Evolutionary conservation across 345 rosid genomes (phyloP).

Genomic region (Eucalyptus cloeziana): DNA sequence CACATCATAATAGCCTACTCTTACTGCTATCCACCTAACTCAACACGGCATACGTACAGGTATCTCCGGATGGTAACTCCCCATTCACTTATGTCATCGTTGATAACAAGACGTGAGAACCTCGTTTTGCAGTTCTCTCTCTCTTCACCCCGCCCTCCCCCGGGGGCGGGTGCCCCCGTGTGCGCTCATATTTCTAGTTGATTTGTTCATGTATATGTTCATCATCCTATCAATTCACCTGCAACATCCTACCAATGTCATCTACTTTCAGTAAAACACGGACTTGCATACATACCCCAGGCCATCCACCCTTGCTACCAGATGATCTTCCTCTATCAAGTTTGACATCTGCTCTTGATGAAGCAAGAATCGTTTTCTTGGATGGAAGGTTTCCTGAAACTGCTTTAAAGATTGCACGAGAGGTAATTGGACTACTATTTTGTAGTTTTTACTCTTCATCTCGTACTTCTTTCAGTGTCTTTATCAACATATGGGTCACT

Average conservation of each 20-base stretch:
- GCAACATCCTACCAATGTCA: not conserved
- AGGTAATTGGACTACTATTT: conserved; percentile 36
- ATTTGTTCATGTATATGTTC: not conserved
- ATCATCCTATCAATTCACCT: not conserved
- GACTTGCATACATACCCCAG: conserved; percentile 87
- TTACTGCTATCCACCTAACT: not conserved
- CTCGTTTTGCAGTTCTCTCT: not conserved
- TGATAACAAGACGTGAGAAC: conserved; percentile 69
- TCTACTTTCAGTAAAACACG: conserved; percentile 65
- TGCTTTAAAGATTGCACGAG: conserved; percentile 61
- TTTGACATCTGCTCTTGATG: conserved; percentile 49
- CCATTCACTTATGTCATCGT: conserved; percentile 83
- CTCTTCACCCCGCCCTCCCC: too few species aligned
- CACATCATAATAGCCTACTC: not conserved
- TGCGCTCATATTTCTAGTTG: not conserved
- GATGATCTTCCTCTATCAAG: conserved; percentile 50
- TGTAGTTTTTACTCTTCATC: not conserved
- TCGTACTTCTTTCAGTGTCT: not conserved
- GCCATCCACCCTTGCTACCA: conserved; percentile 62
- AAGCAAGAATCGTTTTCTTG: conserved; percentile 48
- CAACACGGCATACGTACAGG: conserved; percentile 25
- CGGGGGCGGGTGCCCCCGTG: too few species aligned
- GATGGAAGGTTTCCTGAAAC: conserved; percentile 73
- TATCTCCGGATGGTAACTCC: conserved; percentile 76
- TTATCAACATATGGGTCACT: not conserved